Conservation (phyloP, 108 stramenopile genomes). For the Aurantiochytrium sp. region DNA sequence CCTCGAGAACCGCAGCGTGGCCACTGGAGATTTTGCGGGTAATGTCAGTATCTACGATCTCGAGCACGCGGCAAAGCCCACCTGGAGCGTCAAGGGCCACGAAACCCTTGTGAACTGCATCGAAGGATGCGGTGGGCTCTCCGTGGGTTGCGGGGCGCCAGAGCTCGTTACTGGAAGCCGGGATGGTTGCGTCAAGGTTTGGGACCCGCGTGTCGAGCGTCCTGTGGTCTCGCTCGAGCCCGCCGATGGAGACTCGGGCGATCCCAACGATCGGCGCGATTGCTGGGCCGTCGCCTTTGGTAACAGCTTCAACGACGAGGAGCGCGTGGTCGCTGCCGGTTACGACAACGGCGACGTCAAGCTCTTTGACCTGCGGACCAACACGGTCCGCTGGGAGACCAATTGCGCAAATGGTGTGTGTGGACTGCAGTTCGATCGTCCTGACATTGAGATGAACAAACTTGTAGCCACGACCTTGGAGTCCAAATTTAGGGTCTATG, state of each 20-base stretch:
- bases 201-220: constrained; percentile 63
- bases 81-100: constrained; percentile 60
- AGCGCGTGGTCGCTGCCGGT: constrained; percentile 67
- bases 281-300: constrained; percentile 82
- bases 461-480: constrained; percentile 71
- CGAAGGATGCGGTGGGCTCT: constrained; percentile 68
- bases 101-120: constrained; percentile 62
- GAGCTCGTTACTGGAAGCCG: constrained; percentile 75
- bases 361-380: constrained; percentile 66
- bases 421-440: constrained; percentile 67
- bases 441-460: constrained; percentile 84
- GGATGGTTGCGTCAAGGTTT: constrained; percentile 73
- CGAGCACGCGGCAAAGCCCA: constrained; percentile 28
- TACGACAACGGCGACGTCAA: constrained; percentile 85
- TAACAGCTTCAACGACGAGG: constrained; percentile 66
- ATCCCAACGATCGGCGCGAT: constrained; percentile 46
- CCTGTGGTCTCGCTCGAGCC: constrained; percentile 65
- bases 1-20: constrained; percentile 58
- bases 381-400: constrained; percentile 67
- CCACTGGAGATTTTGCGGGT: constrained; percentile 63
- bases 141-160: constrained; percentile 61
- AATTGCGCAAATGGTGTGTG: constrained; percentile 77
- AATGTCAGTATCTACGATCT: constrained; percentile 49
- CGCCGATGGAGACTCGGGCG: constrained; percentile 44
- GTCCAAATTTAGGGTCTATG: constrained; percentile 67